Percentiles rank a stretch among this genome's conserved stretches.
phyloP scores from a whole-genome alignment of 306 rosid genomes.

The Rosa chinensis region DNA sequence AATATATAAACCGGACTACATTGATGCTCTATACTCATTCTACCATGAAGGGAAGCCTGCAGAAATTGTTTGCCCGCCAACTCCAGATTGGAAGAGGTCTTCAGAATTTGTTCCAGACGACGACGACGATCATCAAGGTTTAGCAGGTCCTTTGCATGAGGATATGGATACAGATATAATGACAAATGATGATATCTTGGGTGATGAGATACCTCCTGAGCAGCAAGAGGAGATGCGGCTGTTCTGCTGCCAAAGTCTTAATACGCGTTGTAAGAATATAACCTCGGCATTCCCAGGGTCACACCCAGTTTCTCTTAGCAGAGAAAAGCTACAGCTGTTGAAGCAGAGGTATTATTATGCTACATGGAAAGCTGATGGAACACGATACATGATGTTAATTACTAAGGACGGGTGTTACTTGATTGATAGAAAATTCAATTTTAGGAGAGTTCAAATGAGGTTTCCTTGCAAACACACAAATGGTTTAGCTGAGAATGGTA shows the following conservation, averaged over 20 bases:
- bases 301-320: conserved; percentile 90
- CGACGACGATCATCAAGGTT: conserved; percentile 58
- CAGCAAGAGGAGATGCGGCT: conserved; percentile 81
- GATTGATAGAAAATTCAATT: conserved; percentile 78
- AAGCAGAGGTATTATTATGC: conserved; percentile 91
- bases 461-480: conserved; percentile 74
- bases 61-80: conserved; percentile 70
- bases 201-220: conserved; percentile 95
- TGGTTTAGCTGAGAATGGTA: conserved; percentile 51
- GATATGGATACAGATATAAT: conserved; percentile 45
- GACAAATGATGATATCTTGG: conserved; percentile 94
- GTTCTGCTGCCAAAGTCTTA: conserved; percentile 87
- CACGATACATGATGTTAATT: conserved; percentile 92
- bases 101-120: conserved; percentile 84
- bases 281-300: conserved; percentile 78
- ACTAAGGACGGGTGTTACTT: conserved; percentile 91
- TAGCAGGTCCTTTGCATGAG: conserved; percentile 55
- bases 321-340: conserved; percentile 82
- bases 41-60: conserved; percentile 91
- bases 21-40: conserved; percentile 76
- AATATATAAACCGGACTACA: conserved; percentile 86
- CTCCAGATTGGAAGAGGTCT: conserved; percentile 97
- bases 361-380: conserved; percentile 98
- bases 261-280: conserved; percentile 66
- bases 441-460: conserved; percentile 94